Evolutionary conservation across 2,329 filamentous ascomycete genomes (phyloP), one percentile per base, ranked within the genome.

Genomic region (Neopestalotiopsis sp.): DNA sequence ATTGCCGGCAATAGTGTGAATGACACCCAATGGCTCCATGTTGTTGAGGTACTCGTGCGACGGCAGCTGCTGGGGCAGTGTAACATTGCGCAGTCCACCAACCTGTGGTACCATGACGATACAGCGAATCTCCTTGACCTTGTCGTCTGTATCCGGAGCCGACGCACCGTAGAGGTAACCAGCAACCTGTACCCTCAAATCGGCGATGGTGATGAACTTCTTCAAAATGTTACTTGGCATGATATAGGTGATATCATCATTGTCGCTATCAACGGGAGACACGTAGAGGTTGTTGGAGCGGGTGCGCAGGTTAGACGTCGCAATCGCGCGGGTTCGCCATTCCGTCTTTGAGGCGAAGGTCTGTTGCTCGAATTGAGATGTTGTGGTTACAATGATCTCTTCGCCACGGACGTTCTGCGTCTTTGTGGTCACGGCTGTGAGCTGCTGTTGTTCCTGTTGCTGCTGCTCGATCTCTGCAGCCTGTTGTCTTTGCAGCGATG

Each of bases 211-310:
- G 83, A 99, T 98, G 86, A 99, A 99, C 73, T 94, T 93, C 87
- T 97, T 98, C 76, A 99, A 88, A 63, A 99, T 92, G 80, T 99
- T 99, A 89, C 98, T 99, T 0, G 96, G 96, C 94, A 99, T 98
- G 76, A 99, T 93, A 77, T 98, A 99, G 0, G 95, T 99, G 78
- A 93, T 92, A 76, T 95, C 94, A 70, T 97, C 94, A 72, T 96
- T 89, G 67, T 94, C 93, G 73, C 95, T 93, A 78, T 98, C 96
- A 67, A 98, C 94, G 0, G 95, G 96, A 7, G 96, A 97, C 74
- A 99, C 97, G 81, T 98, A 99, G 77, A 99, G 97, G 82, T 99
- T 98, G 87, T 98, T 99, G 64, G 96, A 90, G 73, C 96, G 88
- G 62, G 95, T 98, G 61, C 95, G 92, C 72, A 99, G 85, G 80